Evolutionary conservation across 768 basidiomycete species (phyloP).

Genomic region (Leucogyrophana mollusca): DNA sequence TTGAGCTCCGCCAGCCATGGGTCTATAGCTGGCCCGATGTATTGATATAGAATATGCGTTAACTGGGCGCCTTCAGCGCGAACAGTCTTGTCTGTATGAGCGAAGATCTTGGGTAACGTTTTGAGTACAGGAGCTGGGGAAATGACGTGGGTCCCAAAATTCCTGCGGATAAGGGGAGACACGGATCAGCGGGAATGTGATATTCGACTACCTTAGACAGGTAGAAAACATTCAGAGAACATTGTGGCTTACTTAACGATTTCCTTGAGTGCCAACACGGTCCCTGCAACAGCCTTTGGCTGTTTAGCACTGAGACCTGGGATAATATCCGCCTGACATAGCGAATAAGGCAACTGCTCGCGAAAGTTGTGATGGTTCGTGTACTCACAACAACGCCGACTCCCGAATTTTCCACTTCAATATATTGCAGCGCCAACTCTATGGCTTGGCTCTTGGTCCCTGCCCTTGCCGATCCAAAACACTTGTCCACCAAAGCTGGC

Average conservation of each 20-base stretch:
- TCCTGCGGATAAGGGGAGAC: slow-evolving; percentile 38
- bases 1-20: slow-evolving; percentile 88
- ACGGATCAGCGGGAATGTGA: neutral
- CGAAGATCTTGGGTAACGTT: slow-evolving; percentile 87
- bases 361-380: neutral
- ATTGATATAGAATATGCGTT: slow-evolving; percentile 76
- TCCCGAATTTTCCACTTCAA: slow-evolving; percentile 89
- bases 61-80: slow-evolving; percentile 87
- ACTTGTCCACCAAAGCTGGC: slow-evolving; percentile 95
- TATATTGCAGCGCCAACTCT: slow-evolving; percentile 85
- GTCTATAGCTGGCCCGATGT: slow-evolving; percentile 81
- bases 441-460: slow-evolving; percentile 87
- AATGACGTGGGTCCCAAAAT: slow-evolving; percentile 75
- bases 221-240: neutral
- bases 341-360: slow-evolving; percentile 6
- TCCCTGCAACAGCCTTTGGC: slow-evolving; percentile 87
- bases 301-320: slow-evolving; percentile 89
- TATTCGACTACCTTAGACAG: neutral
- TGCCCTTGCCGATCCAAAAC: slow-evolving; percentile 85
- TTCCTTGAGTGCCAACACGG: slow-evolving; percentile 77
- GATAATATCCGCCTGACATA: slow-evolving; percentile 67
- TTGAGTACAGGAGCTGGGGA: slow-evolving; percentile 83
- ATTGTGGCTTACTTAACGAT: slow-evolving; percentile 64
- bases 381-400: slow-evolving; percentile 83
- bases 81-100: slow-evolving; percentile 93